Conservation (phyloP, 1,139 yeast genomes). For the Saccharomycopsis hybrid region DNA sequence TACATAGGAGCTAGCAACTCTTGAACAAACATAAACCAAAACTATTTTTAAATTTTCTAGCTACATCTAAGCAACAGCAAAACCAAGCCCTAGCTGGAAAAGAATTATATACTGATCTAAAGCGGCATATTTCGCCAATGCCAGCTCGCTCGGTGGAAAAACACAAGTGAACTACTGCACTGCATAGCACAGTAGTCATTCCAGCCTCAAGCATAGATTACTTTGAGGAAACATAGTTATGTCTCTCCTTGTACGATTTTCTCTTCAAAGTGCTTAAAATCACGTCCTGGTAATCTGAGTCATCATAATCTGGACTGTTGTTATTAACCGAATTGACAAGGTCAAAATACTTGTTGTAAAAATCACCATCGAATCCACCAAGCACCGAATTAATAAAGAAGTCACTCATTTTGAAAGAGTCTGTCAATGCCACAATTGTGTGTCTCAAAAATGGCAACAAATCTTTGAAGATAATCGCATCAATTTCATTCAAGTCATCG, state of each 20-base stretch:
- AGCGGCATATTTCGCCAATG: too few species aligned
- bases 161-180: too few species aligned
- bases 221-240: too few species aligned
- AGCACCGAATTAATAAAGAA: slow-evolving; percentile 80
- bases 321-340: slow-evolving; percentile 39
- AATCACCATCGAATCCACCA: slow-evolving; percentile 81
- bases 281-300: slow-evolving; percentile 53
- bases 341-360: slow-evolving; percentile 69
- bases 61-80: too few species aligned
- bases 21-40: too few species aligned
- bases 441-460: slow-evolving; percentile 51
- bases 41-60: too few species aligned
- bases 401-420: slow-evolving; percentile 82
- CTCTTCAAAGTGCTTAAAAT: slow-evolving; percentile 51
- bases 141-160: too few species aligned
- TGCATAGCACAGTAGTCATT: too few species aligned
- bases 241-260: slow-evolving; percentile 9
- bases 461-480: slow-evolving; percentile 31
- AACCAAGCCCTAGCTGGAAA: too few species aligned
- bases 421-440: slow-evolving; percentile 75
- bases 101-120: too few species aligned
- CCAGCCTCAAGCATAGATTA: too few species aligned
- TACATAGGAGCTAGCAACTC: too few species aligned
- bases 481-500: slow-evolving; percentile 39
- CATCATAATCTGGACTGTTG: slow-evolving; percentile 48